Conservation (phyloP, 2,329 filamentous ascomycete genomes). For the Kalmusia sp. region DNA sequence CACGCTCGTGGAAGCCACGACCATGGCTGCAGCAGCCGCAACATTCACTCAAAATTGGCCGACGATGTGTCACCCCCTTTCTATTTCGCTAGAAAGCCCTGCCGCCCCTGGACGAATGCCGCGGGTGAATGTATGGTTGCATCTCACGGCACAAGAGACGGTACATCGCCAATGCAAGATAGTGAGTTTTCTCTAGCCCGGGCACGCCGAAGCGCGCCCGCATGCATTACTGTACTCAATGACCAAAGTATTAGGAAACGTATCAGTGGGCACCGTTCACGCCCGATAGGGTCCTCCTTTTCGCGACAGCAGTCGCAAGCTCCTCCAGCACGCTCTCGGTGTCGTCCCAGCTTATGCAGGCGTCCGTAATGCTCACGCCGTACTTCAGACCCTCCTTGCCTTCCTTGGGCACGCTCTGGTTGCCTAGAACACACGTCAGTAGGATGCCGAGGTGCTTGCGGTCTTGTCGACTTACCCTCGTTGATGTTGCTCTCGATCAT, state of each 20-base stretch:
- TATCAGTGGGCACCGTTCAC: conserved; percentile 36
- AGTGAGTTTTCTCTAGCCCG: conserved; percentile 15
- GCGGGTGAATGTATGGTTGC: not conserved
- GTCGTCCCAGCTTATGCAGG: conserved; percentile 94
- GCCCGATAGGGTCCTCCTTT: conserved; percentile 65
- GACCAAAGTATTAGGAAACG: conserved; percentile 12
- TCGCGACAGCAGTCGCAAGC: conserved; percentile 80
- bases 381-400: conserved; percentile 86
- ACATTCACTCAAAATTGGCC: not conserved
- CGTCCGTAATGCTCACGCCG: conserved; percentile 96
- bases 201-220: conserved; percentile 31
- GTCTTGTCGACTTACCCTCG: conserved; percentile 68
- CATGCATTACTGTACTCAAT: conserved; percentile 9
- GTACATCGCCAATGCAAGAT: conserved; percentile 1
- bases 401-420: conserved; percentile 89
- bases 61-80: not conserved
- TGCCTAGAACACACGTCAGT: conserved; percentile 59
- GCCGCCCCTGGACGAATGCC: not conserved
- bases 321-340: conserved; percentile 79
- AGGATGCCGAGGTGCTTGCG: not conserved
- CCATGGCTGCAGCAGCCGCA: not conserved
- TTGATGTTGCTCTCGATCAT: conserved; percentile 99
- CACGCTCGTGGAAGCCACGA: not conserved
- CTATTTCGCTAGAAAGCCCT: not conserved
- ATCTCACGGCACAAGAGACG: conserved; percentile 1